A percentile compares a stretch with the other conserved stretches of the same genome.
Evolutionary conservation across 129 eudicot species (phyloP).

Genomic region (Pittosporum tobira): DNA sequence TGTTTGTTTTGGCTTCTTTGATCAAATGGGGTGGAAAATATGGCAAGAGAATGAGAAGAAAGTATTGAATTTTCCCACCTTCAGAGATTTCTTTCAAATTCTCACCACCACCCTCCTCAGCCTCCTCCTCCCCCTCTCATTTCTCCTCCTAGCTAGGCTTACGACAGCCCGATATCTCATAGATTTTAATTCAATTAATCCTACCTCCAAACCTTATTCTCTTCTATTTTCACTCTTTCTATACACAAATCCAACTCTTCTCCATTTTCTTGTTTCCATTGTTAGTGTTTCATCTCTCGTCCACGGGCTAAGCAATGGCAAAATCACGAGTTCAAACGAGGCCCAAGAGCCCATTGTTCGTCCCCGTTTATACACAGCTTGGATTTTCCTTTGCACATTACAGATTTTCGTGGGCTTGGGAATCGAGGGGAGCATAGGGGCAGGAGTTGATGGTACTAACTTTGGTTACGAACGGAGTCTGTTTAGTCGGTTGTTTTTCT

Average conservation of each 20-base stretch:
- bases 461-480: slow-evolving; percentile 39
- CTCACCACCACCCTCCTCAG: slow-evolving; percentile 64
- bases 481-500: slow-evolving; percentile 34
- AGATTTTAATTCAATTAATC: slow-evolving; percentile 21
- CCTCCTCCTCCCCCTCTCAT: slow-evolving; percentile 87
- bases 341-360: slow-evolving; percentile 16
- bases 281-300: slow-evolving; percentile 40
- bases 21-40: slow-evolving; percentile 17
- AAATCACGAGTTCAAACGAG: slow-evolving; percentile 10
- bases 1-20: not conserved
- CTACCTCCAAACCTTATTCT: slow-evolving; percentile 14
- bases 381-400: slow-evolving; percentile 62
- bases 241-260: slow-evolving; percentile 39
- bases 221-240: slow-evolving; percentile 36
- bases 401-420: slow-evolving; percentile 71
- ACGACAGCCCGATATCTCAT: slow-evolving; percentile 54
- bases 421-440: slow-evolving; percentile 74
- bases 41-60: slow-evolving; percentile 10
- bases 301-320: slow-evolving; percentile 28
- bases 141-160: slow-evolving; percentile 71
- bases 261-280: slow-evolving; percentile 44
- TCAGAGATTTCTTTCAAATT: slow-evolving; percentile 30
- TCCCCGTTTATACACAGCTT: slow-evolving; percentile 41
- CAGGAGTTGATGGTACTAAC: slow-evolving; percentile 48
- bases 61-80: not conserved